Percentiles rank a stretch among this genome's conserved stretches.
phyloP scores from a whole-genome alignment of 2,329 filamentous ascomycete genomes.

The Aphanocladium album region DNA sequence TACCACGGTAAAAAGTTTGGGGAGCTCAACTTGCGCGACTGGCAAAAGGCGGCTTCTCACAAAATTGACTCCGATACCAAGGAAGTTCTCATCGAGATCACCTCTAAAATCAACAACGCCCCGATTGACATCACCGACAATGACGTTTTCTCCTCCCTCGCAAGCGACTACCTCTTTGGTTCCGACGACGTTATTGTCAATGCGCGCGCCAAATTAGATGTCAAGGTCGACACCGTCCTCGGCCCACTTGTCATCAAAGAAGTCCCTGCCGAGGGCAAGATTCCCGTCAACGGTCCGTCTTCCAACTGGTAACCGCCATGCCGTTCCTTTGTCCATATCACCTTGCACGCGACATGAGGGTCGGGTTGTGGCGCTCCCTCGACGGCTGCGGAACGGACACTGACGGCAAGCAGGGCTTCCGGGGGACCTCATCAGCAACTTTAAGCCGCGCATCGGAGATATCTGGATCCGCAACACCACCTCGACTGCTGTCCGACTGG shows the following conservation, averaged over 20 bases:
- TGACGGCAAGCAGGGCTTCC: conserved; percentile 47
- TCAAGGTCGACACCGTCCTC: conserved; percentile 74
- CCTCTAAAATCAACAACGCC: conserved; percentile 70
- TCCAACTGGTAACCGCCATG: conserved; percentile 39
- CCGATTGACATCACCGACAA: conserved; percentile 79
- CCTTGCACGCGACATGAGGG: background rate
- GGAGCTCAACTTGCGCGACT: conserved; percentile 69
- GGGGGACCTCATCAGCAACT: conserved; percentile 42
- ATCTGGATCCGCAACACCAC: conserved; percentile 70
- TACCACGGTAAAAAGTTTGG: conserved; percentile 77
- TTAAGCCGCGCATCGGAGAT: conserved; percentile 62
- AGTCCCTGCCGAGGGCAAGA: conserved; percentile 78
- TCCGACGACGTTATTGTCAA: conserved; percentile 63
- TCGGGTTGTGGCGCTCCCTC: conserved; percentile 5
- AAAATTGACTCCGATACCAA: conserved; percentile 52
- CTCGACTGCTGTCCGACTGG: conserved; percentile 62
- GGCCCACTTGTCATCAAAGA: conserved; percentile 76
- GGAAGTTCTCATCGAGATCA: conserved; percentile 63
- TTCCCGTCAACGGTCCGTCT: conserved; percentile 91
- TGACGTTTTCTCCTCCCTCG: conserved; percentile 71
- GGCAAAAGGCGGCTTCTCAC: conserved; percentile 82
- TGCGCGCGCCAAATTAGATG: conserved; percentile 76
- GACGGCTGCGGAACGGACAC: background rate
- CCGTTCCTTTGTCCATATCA: background rate
- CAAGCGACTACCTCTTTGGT: conserved; percentile 77